These are phyloP conservation scores for Cryptococcus depauperatus DNA, from an alignment of 1,284 basidiomycete species.

Conservation along the genomic window DNA sequence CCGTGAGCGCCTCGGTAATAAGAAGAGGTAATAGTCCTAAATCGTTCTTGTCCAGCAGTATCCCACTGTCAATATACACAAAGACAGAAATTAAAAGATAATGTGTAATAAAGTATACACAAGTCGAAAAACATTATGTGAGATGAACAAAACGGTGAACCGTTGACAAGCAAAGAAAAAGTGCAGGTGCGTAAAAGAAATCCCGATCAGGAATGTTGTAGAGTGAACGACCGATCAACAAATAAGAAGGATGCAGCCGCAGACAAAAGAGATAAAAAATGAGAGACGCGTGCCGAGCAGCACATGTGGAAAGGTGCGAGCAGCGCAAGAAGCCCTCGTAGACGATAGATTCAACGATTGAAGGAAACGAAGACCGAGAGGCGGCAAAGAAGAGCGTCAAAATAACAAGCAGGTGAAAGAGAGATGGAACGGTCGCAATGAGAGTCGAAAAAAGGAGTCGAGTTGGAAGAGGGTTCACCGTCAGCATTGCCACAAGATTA, in stretches of 20 bases:
- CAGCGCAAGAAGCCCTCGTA: no score
- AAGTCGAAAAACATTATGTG: background rate
- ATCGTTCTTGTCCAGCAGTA: conserved; percentile 94
- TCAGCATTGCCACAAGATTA: conserved; percentile 11
- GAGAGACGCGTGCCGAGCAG: no score
- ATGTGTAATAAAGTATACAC: background rate
- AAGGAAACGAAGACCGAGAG: no score
- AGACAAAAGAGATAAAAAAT: conserved; percentile 1
- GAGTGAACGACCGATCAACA: background rate
- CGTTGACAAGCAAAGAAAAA: no score
- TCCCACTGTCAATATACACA: conserved; percentile 64
- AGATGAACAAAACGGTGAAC: no score
- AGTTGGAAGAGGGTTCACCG: no score
- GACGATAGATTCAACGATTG: no score
- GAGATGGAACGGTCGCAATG: no score
- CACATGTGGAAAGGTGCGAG: no score
- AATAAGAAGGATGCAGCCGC: conserved; percentile 10
- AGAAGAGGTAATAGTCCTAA: conserved; percentile 91
- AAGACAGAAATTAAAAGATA: background rate
- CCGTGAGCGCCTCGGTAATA: conserved; percentile 96
- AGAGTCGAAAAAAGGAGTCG: no score
- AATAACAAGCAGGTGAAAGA: background rate
- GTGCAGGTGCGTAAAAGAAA: no score
- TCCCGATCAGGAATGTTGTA: no score
- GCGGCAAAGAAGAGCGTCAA: background rate